Conservation (phyloP, 148 eudicot genomes). For the Camellia lanceoleosa region DNA sequence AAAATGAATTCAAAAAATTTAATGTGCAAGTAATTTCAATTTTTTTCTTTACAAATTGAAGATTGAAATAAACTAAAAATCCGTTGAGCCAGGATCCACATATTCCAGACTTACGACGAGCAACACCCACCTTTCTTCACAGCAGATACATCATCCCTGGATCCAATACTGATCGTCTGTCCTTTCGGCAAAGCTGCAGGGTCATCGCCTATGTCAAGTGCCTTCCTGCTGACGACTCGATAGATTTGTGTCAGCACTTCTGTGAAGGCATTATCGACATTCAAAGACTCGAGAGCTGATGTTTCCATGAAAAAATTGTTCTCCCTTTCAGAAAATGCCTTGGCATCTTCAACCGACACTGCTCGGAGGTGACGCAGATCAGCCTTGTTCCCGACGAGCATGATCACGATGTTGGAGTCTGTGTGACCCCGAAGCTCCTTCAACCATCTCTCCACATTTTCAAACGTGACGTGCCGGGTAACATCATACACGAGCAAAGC, state of each 20-base stretch:
- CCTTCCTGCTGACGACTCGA: slow-evolving; percentile 71
- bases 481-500: slow-evolving; percentile 81
- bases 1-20: too few relatives aligned
- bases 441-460: slow-evolving; percentile 82
- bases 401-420: slow-evolving; percentile 67
- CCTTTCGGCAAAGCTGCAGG: slow-evolving; percentile 39
- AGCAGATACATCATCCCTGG: slow-evolving; percentile 67
- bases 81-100: neutral
- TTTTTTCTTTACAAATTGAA: too few relatives aligned
- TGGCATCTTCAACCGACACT: slow-evolving; percentile 54
- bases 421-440: slow-evolving; percentile 86
- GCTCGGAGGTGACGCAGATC: slow-evolving; percentile 81
- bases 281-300: slow-evolving; percentile 71
- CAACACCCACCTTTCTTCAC: slow-evolving; percentile 75
- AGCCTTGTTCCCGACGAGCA: slow-evolving; percentile 89
- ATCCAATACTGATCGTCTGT: slow-evolving; percentile 68
- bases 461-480: slow-evolving; percentile 71
- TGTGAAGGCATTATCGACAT: slow-evolving; percentile 78
- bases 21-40: too few relatives aligned
- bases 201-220: slow-evolving; percentile 69
- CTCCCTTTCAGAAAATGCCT: slow-evolving; percentile 57
- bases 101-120: slow-evolving; percentile 17
- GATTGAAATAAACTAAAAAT: too few relatives aligned
- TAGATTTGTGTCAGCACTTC: slow-evolving; percentile 74
- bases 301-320: slow-evolving; percentile 79